Evolutionary conservation across 208 protist genomes (phyloP).

Genomic region (Crithidia brevicula): DNA sequence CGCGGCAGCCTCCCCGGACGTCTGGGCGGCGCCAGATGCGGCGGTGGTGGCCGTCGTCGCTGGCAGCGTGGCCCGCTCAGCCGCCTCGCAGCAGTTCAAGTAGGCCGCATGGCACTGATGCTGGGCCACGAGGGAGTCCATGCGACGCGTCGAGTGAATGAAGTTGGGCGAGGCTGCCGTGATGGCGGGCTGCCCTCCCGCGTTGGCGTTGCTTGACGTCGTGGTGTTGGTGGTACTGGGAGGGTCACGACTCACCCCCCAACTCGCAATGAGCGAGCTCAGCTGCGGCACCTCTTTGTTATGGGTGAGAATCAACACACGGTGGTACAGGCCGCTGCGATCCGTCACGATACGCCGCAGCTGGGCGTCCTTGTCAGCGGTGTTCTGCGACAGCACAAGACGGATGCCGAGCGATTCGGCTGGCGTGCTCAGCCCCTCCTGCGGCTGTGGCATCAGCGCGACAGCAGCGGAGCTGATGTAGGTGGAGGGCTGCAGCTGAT

Average conservation of each 20-base stretch:
- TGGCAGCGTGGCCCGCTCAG: slow-evolving; percentile 3
- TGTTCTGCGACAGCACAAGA: slow-evolving; percentile 57
- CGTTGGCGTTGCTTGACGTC: background rate
- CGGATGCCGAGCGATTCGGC: slow-evolving; percentile 46
- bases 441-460: slow-evolving; percentile 33
- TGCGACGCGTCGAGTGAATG: slow-evolving; percentile 45
- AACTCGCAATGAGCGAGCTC: slow-evolving; percentile 46
- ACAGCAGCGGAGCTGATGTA: slow-evolving; percentile 32
- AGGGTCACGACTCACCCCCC: slow-evolving; percentile 39
- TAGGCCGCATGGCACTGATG: slow-evolving; percentile 25
- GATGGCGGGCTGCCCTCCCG: background rate
- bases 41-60: background rate
- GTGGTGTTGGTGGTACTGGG: slow-evolving; percentile 6
- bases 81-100: slow-evolving; percentile 24
- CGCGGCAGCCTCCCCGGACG: slow-evolving; percentile 15
- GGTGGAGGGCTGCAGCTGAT: slow-evolving; percentile 51
- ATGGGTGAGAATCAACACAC: slow-evolving; percentile 71
- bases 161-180: slow-evolving; percentile 16
- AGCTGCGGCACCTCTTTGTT: slow-evolving; percentile 75
- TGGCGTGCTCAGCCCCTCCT: slow-evolving; percentile 45
- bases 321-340: slow-evolving; percentile 43
- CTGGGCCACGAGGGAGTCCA: slow-evolving; percentile 44
- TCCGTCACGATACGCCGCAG: slow-evolving; percentile 52
- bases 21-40: too few relatives aligned
- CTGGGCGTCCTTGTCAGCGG: slow-evolving; percentile 58